Percentiles rank a stretch among this genome's conserved stretches.
Conservation (phyloP, 495 filamentous ascomycete species). For the Pseudomonodictys pantanalensis region DNA sequence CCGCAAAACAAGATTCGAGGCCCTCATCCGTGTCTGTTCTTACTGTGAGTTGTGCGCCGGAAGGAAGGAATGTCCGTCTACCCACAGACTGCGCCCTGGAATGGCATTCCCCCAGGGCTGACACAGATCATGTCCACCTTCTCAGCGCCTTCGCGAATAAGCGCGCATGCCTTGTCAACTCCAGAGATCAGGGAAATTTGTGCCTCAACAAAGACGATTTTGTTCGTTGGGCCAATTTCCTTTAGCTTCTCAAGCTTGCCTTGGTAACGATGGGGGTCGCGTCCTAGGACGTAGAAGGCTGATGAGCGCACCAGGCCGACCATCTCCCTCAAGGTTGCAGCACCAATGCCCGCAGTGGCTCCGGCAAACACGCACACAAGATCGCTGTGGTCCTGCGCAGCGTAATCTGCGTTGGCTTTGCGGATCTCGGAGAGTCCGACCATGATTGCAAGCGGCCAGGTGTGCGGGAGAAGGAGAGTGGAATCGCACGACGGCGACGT, state of each 20-base stretch:
- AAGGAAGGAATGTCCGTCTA: too few relatives aligned
- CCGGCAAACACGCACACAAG: slow-evolving; percentile 36
- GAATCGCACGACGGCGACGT: too few relatives aligned
- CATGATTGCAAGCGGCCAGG: not conserved
- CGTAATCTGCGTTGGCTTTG: slow-evolving; percentile 25
- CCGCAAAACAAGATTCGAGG: slow-evolving; percentile 1
- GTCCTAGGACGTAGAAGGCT: slow-evolving; percentile 34
- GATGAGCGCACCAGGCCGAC: slow-evolving; percentile 27
- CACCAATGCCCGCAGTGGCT: slow-evolving; percentile 36
- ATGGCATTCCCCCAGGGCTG: not conserved
- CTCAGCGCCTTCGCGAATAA: not conserved
- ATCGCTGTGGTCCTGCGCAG: slow-evolving; percentile 16
- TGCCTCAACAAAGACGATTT: not conserved
- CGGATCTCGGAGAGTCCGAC: not conserved
- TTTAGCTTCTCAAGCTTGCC: not conserved
- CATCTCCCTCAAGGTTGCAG: slow-evolving; percentile 21
- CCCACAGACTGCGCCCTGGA: not conserved
- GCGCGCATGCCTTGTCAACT: not conserved
- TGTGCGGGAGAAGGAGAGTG: too few relatives aligned
- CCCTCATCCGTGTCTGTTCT: slow-evolving; percentile 1
- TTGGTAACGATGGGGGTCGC: not conserved
- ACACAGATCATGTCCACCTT: slow-evolving; percentile 1
- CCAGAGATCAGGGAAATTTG: not conserved
- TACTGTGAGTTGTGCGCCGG: not conserved
- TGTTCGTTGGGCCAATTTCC: not conserved